Base-by-base conservation (phyloP, 805 yeast genomes). In the Starmerella bombi region DNA sequence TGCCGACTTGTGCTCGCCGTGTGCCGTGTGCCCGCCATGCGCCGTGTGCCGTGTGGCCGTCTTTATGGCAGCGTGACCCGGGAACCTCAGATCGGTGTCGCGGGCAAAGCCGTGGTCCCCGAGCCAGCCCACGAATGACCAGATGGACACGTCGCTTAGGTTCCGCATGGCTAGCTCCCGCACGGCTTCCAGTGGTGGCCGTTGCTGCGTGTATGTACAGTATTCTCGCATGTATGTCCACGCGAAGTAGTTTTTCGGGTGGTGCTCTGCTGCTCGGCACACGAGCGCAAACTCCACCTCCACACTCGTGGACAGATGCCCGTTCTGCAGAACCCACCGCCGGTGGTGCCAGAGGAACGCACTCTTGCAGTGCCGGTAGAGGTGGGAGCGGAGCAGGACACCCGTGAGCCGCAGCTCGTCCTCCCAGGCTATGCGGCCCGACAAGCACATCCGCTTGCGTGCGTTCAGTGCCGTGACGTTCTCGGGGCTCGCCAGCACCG, bases 161-260 rank as follows among this genome's bases (percentile, higher is more conserved):
- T 58, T 49, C 18, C 22, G 38, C 8, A 27, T 27, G 35, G 56
- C 48, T n/a, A 50, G 40, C n/a, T 16, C 27, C 5, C 25, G 16
- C 18, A 35, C 5, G 15, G 6, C 17, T 6, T 19, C 27, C 8
- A n/a, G 12, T 14, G 25, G 27, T 7, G 31, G 31, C 17, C 6
- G 6, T 7, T 15, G 17, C 10, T 20, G 16, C 6, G 15, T 3
- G 16, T 6, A 3, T 3, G 25, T 19, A 28, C 36, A 44, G 12
- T 27, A 27, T 38, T 41, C 39, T 12, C 52, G 38, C 17, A 49
- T 32, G 42, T 62, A 58, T n/a, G 56, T 50, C 63, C 69, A 62
- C 0, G 74, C 72, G 40, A 70, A 71, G 49, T 71, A 71, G 50
- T 70, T 72, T 32, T 61, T 50, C 8, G 65, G 66, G 48, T 71